Evolutionary conservation across 1,284 basidiomycete species (phyloP).

Genomic region (Meira miltonrushii): DNA sequence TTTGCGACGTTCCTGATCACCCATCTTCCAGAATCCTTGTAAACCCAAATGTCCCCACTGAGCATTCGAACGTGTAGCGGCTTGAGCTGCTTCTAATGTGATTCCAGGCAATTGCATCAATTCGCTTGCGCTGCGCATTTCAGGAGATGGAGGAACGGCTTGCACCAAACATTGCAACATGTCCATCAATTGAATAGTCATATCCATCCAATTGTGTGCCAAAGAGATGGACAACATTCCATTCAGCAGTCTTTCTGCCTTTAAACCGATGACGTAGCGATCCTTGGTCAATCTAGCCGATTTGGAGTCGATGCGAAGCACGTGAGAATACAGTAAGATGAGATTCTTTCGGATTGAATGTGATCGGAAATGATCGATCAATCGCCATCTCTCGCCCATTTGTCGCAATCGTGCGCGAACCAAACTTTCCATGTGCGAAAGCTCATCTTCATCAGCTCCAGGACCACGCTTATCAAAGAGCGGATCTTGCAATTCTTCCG

Average conservation of each 20-base stretch:
- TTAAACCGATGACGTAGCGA: conserved; percentile 28
- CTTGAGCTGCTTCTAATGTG: conserved; percentile 23
- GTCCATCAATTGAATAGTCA: conserved; percentile 72
- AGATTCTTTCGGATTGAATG: conserved; percentile 36
- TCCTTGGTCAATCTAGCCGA: conserved; percentile 15
- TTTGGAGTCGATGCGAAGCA: conserved; percentile 60
- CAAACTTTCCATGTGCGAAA: conserved; percentile 59
- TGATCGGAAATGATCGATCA: conserved; percentile 29
- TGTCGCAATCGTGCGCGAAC: conserved; percentile 58
- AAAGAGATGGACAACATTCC: conserved; percentile 77
- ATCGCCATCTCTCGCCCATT: conserved; percentile 29
- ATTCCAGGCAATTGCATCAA: conserved; percentile 48
- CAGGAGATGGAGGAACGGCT: conserved; percentile 60
- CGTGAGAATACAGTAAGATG: conserved; percentile 73
- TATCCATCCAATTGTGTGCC: conserved; percentile 84
- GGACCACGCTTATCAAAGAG: conserved; percentile 53
- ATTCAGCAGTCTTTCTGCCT: conserved; percentile 61
- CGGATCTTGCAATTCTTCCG: conserved; percentile 64
- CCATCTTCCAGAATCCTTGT: conserved; percentile 48
- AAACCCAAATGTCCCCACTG: conserved; percentile 32
- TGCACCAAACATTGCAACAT: conserved; percentile 80
- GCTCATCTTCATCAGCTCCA: conserved; percentile 29
- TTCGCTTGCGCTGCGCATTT: conserved; percentile 21
- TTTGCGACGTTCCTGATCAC: conserved; percentile 55
- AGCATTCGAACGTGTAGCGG: conserved; percentile 21